Evolutionary conservation across 192 early-diverging fungal genomes (phyloP).

Genomic region (Rhizophagus clarus): DNA sequence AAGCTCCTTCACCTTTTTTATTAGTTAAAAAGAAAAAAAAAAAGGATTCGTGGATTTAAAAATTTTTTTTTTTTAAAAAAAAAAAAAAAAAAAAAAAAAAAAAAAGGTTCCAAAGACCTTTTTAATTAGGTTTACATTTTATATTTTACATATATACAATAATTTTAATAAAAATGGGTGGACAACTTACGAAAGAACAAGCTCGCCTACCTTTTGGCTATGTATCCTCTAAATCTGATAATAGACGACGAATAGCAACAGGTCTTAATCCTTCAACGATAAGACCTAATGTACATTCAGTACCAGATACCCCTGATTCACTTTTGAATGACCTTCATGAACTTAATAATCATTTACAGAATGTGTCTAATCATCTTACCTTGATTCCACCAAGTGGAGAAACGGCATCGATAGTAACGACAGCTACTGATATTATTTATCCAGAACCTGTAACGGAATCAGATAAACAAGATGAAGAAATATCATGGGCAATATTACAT

Average conservation of each 20-base stretch:
- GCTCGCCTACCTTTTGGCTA: conserved; percentile 25
- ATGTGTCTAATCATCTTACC: background rate
- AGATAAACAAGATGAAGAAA: conserved; percentile 7
- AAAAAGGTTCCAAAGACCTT: background rate
- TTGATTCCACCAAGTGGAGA: conserved; percentile 4
- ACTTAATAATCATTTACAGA: conserved; percentile 6
- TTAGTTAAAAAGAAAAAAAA: too few species aligned
- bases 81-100: background rate
- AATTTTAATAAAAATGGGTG: conserved; percentile 18
- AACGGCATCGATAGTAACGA: conserved; percentile 15
- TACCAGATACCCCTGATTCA: background rate
- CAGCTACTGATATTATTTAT: background rate
- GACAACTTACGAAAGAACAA: conserved; percentile 33
- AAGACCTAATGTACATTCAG: conserved; percentile 17
- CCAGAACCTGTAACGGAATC: conserved; percentile 2
- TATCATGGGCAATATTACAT: background rate
- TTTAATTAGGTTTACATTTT: background rate
- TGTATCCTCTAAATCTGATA: background rate
- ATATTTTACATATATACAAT: background rate
- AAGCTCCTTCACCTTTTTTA: too few species aligned
- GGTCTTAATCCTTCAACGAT: conserved; percentile 9
- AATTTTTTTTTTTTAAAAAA: too few species aligned
- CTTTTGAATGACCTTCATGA: conserved; percentile 10
- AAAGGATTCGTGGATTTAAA: too few species aligned
- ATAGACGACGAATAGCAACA: background rate